These are phyloP conservation scores for Penicillium odoratum DNA, from an alignment of 495 filamentous ascomycete species.

Conservation along the genomic window DNA sequence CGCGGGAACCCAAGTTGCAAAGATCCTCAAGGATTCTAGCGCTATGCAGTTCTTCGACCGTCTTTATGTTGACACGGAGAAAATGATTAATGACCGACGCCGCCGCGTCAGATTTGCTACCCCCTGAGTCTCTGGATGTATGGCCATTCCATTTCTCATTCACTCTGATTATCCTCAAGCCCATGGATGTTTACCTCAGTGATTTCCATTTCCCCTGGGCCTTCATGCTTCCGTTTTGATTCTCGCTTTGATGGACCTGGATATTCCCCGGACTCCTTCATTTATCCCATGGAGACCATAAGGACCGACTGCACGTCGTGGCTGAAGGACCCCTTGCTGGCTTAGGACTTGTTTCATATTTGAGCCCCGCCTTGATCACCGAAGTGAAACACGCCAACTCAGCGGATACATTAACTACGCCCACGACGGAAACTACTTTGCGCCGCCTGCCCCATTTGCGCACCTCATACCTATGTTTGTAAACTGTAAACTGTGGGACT, in stretches of 20 bases:
- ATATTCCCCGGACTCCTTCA: conserved; percentile 2
- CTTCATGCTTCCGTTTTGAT: conserved; percentile 1
- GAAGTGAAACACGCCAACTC: background rate
- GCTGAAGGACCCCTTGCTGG: conserved; percentile 1
- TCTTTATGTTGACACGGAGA: conserved; percentile 71
- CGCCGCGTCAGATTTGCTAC: conserved; percentile 46
- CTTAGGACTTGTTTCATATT: background rate
- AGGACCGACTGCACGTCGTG: background rate
- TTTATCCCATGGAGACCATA: background rate
- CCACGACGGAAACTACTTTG: conserved; percentile 1
- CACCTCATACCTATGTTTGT: background rate
- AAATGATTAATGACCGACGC: conserved; percentile 65
- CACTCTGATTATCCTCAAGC: background rate
- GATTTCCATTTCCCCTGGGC: conserved; percentile 11
- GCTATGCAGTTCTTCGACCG: conserved; percentile 79
- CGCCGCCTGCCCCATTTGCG: background rate
- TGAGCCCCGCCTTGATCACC: background rate
- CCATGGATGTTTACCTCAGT: conserved; percentile 11
- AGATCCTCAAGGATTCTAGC: conserved; percentile 76
- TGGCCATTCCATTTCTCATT: conserved; percentile 8
- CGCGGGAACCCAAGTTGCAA: conserved; percentile 82
- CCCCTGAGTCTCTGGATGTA: conserved; percentile 35
- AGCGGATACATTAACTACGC: background rate
- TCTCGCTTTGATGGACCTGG: conserved; percentile 3
- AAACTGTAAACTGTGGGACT: background rate